Percentiles rank a stretch among this genome's conserved stretches.
Conservation (phyloP, 257 asterid genomes). For the Solanum etuberosum region DNA sequence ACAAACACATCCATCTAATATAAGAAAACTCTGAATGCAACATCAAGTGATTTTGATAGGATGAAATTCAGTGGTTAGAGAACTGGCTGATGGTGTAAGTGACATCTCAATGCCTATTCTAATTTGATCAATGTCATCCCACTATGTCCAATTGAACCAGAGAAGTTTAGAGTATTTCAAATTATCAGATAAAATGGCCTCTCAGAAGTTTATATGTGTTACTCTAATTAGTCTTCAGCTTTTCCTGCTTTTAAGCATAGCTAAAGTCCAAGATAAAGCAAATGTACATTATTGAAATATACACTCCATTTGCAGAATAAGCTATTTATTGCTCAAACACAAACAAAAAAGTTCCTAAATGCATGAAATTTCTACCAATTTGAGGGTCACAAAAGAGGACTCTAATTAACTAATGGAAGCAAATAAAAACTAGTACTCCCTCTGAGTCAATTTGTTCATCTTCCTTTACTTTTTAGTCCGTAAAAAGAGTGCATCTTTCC, state of each 20-base stretch:
- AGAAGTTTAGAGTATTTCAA: not conserved
- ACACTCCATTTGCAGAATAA: not conserved
- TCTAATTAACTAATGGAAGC: not conserved
- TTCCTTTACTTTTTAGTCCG: not conserved
- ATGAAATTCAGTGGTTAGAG: not conserved
- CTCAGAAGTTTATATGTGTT: not conserved
- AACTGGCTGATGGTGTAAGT: not conserved
- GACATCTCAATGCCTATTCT: not conserved
- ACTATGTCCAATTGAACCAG: not conserved
- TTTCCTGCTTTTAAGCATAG: not conserved
- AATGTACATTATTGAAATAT: not conserved
- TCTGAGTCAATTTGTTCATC: not conserved
- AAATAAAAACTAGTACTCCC: not conserved
- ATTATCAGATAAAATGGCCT: not conserved
- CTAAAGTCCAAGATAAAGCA: not conserved
- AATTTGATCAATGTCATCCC: not conserved
- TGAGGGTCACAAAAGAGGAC: not conserved
- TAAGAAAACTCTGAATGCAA: not conserved
- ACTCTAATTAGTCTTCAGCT: not conserved
- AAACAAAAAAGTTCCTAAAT: not conserved
- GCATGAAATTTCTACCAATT: not conserved
- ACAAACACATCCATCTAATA: not conserved
- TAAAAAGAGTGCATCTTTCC: not conserved
- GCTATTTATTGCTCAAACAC: not conserved
- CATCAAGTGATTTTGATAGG: not conserved